These are phyloP conservation scores for Vinca major DNA, from an alignment of 305 asterid genomes.

Conservation along the genomic window DNA sequence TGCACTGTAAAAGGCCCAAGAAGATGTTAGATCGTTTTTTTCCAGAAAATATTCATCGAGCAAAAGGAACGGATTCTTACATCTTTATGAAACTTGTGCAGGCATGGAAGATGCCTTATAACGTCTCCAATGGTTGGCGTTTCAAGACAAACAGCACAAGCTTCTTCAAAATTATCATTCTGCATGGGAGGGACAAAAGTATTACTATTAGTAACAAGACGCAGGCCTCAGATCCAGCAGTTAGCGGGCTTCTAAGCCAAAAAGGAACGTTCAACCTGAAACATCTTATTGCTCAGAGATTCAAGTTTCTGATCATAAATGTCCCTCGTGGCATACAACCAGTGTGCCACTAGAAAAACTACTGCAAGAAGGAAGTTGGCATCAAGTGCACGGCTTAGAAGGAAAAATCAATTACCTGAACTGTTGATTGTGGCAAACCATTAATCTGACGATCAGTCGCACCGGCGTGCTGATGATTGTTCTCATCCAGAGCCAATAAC, in stretches of 20 bases:
- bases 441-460: conserved; percentile 53
- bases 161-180: conserved; percentile 59
- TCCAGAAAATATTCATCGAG: not conserved
- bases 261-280: not conserved
- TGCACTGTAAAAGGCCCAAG: conserved; percentile 46
- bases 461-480: conserved; percentile 59
- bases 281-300: not conserved
- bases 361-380: not conserved
- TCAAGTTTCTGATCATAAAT: not conserved
- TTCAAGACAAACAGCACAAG: conserved; percentile 84
- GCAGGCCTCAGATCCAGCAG: not conserved
- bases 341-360: not conserved
- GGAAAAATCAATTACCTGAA: conserved; percentile 41
- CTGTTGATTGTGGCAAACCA: conserved; percentile 72
- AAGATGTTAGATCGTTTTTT: conserved; percentile 1
- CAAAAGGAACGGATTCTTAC: conserved; percentile 28
- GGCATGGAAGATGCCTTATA: conserved; percentile 92
- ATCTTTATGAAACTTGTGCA: conserved; percentile 94
- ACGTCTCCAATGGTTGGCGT: conserved; percentile 62
- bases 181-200: conserved; percentile 28
- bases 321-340: not conserved
- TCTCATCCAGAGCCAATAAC: conserved; percentile 86
- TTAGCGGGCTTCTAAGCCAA: not conserved
- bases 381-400: not conserved
- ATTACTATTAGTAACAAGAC: not conserved